Evolutionary conservation across 148 eudicot genomes (phyloP).

Genomic region (Chenopodium quinoa): DNA sequence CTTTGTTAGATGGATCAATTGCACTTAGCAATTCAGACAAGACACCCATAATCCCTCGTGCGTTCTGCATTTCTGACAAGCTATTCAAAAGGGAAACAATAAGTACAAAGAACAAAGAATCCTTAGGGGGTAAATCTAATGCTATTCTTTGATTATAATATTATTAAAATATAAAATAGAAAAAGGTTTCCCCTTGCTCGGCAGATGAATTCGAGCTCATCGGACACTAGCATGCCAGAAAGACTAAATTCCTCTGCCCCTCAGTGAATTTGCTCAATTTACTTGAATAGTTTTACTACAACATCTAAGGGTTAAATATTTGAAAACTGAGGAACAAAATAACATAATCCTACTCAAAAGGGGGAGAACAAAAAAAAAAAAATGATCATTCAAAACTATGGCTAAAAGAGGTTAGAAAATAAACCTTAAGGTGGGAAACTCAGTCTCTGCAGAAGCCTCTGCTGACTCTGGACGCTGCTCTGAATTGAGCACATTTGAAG

Average conservation of each 20-base stretch:
- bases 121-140: not conserved
- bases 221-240: not conserved
- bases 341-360: not conserved
- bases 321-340: not conserved
- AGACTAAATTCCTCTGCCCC: constrained; percentile 3
- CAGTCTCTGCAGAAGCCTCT: constrained; percentile 74
- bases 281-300: not conserved
- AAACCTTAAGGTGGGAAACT: constrained; percentile 82
- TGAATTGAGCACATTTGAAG: constrained; percentile 57
- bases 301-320: not conserved
- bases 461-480: constrained; percentile 53
- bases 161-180: not conserved
- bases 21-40: constrained; percentile 90
- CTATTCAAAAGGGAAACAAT: constrained; percentile 34
- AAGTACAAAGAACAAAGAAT: not conserved
- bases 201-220: not conserved
- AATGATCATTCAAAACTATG: constrained; percentile 6
- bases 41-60: constrained; percentile 85
- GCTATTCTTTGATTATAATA: not conserved
- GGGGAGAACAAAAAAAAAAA: not conserved
- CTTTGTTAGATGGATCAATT: constrained; percentile 73
- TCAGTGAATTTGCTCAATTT: not conserved
- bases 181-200: not conserved
- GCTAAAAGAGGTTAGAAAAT: not conserved
- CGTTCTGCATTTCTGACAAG: constrained; percentile 82